Percentiles rank a stretch among this genome's conserved stretches.
phyloP scores from a whole-genome alignment of 75 land plant species.

The Cryptomeria japonica region DNA sequence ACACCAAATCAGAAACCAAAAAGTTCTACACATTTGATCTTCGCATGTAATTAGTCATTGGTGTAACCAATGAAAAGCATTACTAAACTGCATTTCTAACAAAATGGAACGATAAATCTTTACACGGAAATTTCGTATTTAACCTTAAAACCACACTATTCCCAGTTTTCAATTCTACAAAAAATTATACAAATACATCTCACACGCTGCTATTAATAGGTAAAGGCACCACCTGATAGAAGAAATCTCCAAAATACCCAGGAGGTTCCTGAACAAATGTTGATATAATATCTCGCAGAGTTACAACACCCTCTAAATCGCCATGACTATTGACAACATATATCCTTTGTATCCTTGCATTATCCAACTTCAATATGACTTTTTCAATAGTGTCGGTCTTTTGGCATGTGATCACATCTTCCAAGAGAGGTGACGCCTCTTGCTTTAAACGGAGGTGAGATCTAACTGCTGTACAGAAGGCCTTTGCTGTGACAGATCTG shows the following conservation, averaged over 20 bases:
- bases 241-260: slow-evolving; percentile 89
- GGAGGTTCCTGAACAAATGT: slow-evolving; percentile 86
- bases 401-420: slow-evolving; percentile 44
- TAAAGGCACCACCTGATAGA: slow-evolving; percentile 72
- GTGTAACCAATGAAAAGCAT: not conserved
- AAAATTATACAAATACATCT: not conserved
- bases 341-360: slow-evolving; percentile 63
- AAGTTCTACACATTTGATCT: not conserved
- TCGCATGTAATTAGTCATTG: not conserved
- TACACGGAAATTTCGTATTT: not conserved
- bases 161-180: not conserved
- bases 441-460: slow-evolving; percentile 40
- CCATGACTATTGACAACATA: slow-evolving; percentile 71
- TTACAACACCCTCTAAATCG: slow-evolving; percentile 73
- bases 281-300: slow-evolving; percentile 86
- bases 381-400: slow-evolving; percentile 37
- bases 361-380: slow-evolving; percentile 56
- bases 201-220: slow-evolving; percentile 51
- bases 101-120: not conserved
- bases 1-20: not conserved
- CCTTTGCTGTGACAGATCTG: slow-evolving; percentile 75
- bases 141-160: not conserved
- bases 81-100: not conserved
- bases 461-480: slow-evolving; percentile 61
- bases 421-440: slow-evolving; percentile 43